Evolutionary conservation across 441 rosid species (phyloP).

Genomic region (Arabidopsis hybrid): DNA sequence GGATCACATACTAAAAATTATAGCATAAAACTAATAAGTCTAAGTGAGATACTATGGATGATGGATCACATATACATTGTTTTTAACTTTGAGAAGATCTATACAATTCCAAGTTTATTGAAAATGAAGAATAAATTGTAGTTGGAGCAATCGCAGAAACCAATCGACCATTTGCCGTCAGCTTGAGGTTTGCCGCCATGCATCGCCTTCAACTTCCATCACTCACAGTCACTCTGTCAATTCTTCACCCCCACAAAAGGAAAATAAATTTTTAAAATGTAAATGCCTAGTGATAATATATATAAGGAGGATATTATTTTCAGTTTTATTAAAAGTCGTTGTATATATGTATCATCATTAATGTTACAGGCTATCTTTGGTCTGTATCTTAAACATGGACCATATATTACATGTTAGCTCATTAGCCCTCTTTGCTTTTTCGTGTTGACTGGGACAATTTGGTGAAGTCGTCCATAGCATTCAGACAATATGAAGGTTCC

Average conservation of each 20-base stretch:
- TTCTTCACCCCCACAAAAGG: neutral
- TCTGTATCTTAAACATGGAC: neutral
- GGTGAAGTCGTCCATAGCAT: slow-evolving; percentile 20
- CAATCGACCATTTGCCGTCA: slow-evolving; percentile 42
- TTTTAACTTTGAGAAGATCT: neutral
- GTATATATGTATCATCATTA: slow-evolving; percentile 1
- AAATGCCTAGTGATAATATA: slow-evolving; percentile 1
- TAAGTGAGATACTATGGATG: neutral
- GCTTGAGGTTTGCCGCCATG: slow-evolving; percentile 20
- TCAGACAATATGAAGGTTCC: neutral
- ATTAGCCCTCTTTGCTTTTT: slow-evolving; percentile 1
- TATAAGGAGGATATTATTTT: neutral
- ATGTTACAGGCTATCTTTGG: neutral
- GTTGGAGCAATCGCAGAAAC: slow-evolving; percentile 33
- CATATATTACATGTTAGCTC: neutral
- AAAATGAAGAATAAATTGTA: slow-evolving; percentile 33
- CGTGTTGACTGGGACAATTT: slow-evolving; percentile 9
- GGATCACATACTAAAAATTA: no score
- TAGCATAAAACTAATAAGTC: neutral
- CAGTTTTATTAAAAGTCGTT: neutral
- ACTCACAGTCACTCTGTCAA: neutral
- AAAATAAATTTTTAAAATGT: no score
- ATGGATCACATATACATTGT: neutral
- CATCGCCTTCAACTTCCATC: slow-evolving; percentile 19
- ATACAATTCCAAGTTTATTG: neutral